A percentile compares a stretch with the other conserved stretches of the same genome.
phyloP scores from a whole-genome alignment of 225 moss, liverwort and hornwort genomes.

The Ulota crispa region DNA sequence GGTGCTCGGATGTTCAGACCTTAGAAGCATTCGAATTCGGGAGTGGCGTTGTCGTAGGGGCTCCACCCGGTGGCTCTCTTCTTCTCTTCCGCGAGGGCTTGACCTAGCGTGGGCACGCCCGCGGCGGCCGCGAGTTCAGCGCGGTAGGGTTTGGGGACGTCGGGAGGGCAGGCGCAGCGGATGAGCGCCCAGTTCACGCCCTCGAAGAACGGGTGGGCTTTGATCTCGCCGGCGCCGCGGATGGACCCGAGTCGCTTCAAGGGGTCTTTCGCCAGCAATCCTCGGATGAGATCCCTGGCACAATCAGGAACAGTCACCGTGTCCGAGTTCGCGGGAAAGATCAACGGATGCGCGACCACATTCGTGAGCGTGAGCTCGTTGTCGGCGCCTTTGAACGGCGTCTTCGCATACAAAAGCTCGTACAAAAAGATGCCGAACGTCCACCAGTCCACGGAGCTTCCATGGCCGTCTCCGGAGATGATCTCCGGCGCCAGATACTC shows the following conservation, averaged over 20 bases:
- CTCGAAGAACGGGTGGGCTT: conserved; percentile 89
- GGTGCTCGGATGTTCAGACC: not conserved
- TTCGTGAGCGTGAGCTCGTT: conserved; percentile 82
- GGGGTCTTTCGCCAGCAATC: conserved; percentile 91
- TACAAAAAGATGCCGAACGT: conserved; percentile 92
- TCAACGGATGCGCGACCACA: conserved; percentile 76
- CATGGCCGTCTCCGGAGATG: conserved; percentile 90
- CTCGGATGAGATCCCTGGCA: conserved; percentile 87
- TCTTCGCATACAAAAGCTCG: conserved; percentile 88
- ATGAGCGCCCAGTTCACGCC: conserved; percentile 98
- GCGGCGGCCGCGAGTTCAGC: conserved; percentile 44
- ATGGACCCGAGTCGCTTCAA: conserved; percentile 78
- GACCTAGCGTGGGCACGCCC: conserved; percentile 44
- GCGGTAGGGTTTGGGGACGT: conserved; percentile 76
- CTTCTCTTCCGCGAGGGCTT: conserved; percentile 50
- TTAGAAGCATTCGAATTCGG: conserved; percentile 57
- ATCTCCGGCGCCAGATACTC: conserved; percentile 97
- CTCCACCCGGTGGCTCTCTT: conserved; percentile 34
- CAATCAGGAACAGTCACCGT: conserved; percentile 55
- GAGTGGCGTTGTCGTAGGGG: conserved; percentile 12
- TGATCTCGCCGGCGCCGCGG: conserved; percentile 91
- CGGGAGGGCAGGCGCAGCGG: conserved; percentile 86
- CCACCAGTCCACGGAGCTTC: conserved; percentile 99
- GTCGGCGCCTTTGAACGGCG: conserved; percentile 92
- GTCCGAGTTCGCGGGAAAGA: conserved; percentile 70